Evolutionary conservation across 1,139 yeast genomes (phyloP).

Genomic region (Suhomyces taliae): DNA sequence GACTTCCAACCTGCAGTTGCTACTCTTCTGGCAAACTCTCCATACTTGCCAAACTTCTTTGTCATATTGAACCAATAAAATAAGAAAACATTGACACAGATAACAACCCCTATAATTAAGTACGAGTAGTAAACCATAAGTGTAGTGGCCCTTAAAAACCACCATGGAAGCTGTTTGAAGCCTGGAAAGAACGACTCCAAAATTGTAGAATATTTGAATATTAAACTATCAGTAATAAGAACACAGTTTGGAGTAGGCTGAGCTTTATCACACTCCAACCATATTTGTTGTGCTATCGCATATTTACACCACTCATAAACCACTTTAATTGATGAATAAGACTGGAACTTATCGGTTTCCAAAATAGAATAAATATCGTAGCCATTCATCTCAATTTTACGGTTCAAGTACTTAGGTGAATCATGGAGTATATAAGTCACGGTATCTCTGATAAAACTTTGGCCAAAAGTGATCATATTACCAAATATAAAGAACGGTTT

Average conservation of each 20-base stretch:
- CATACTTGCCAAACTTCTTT: constrained; percentile 7
- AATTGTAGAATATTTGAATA: constrained; percentile 31
- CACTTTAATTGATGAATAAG: neutral
- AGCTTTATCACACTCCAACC: neutral
- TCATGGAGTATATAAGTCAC: constrained; percentile 28
- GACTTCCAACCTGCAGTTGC: neutral
- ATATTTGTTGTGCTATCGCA: constrained; percentile 3
- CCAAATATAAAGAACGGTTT: constrained; percentile 25
- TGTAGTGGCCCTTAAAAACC: constrained; percentile 19
- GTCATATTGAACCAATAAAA: constrained; percentile 14
- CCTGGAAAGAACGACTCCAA: constrained; percentile 17
- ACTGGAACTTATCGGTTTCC: neutral
- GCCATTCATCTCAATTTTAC: constrained; percentile 13
- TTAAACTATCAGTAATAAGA: constrained; percentile 16
- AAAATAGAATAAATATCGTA: constrained; percentile 16
- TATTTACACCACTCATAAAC: neutral
- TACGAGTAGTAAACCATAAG: constrained; percentile 28
- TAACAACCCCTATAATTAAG: constrained; percentile 31
- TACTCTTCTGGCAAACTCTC: neutral
- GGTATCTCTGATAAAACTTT: constrained; percentile 29
- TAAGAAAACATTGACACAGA: constrained; percentile 27
- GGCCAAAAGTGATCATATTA: constrained; percentile 32
- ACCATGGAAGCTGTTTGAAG: constrained; percentile 3
- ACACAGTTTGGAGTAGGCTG: constrained; percentile 4
- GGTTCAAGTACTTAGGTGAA: constrained; percentile 11